Evolutionary conservation across 2,329 filamentous ascomycete genomes (phyloP).

Genomic region (Monilinia vaccinii-corymbosi): DNA sequence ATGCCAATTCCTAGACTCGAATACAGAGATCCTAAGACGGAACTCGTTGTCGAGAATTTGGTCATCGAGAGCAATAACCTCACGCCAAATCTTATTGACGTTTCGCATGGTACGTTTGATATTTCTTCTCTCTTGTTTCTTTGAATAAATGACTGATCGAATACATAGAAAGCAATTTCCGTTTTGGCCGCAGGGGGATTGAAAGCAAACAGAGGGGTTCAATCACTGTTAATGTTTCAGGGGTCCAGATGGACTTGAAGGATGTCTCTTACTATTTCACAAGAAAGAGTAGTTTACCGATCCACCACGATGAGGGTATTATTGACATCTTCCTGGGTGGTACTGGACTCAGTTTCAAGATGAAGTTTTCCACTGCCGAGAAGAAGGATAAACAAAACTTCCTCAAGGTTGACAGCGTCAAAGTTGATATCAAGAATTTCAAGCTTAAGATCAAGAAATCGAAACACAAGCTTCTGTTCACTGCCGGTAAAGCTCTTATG

Average conservation of each 20-base stretch:
- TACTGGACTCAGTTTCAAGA: conserved; percentile 81
- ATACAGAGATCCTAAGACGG: conserved; percentile 73
- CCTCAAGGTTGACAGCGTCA: conserved; percentile 88
- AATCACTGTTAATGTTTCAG: conserved; percentile 74
- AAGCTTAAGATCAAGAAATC: conserved; percentile 89
- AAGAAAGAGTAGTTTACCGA: conserved; percentile 87
- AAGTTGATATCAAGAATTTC: conserved; percentile 72
- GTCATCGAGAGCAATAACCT: conserved; percentile 95
- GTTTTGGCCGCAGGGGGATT: conserved; percentile 85
- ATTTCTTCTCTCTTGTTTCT: not conserved
- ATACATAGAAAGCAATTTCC: conserved; percentile 71
- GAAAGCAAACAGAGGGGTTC: conserved; percentile 72
- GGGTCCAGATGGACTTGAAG: conserved; percentile 83
- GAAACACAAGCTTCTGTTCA: conserved; percentile 86
- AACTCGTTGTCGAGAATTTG: conserved; percentile 88
- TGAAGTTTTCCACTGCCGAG: conserved; percentile 76
- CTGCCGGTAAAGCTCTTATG: conserved; percentile 76
- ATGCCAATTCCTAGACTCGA: conserved; percentile 91
- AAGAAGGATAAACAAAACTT: conserved; percentile 69
- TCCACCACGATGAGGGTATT: conserved; percentile 77
- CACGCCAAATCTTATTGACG: conserved; percentile 83
- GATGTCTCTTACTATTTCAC: conserved; percentile 94
- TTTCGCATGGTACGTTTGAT: conserved; percentile 50
- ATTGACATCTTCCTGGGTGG: conserved; percentile 83
- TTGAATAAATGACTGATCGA: not conserved